Conservation (phyloP, 192 early-diverging fungal species). For the Backusella circina region DNA sequence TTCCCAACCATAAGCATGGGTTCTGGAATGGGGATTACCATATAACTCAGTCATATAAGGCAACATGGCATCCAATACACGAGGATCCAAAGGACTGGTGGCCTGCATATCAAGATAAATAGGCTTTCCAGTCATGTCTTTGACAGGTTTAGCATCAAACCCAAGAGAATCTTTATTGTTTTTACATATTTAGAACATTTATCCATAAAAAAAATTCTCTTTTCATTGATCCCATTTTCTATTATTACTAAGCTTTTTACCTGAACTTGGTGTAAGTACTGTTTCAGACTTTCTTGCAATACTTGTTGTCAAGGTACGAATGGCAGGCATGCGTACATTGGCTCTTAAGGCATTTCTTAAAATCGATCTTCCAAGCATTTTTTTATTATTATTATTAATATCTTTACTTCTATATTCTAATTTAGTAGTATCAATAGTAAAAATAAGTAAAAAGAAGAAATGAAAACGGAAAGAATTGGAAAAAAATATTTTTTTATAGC, state of each 20-base stretch:
- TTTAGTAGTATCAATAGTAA: background rate
- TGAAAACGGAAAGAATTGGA: background rate
- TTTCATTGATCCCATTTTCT: background rate
- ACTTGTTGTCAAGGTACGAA: background rate
- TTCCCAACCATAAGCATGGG: constrained; percentile 98
- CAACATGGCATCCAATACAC: constrained; percentile 92
- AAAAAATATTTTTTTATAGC: background rate
- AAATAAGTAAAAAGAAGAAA: background rate
- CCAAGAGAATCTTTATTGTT: constrained; percentile 42
- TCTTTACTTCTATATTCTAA: background rate
- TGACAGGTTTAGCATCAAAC: constrained; percentile 40
- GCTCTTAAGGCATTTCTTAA: background rate
- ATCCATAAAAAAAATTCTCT: background rate
- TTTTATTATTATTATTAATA: background rate
- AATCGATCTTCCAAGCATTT: background rate
- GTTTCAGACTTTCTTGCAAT: background rate
- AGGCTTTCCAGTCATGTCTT: constrained; percentile 49
- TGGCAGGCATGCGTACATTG: background rate
- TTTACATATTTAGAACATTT: background rate
- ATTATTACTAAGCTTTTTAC: background rate
- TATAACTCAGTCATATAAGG: constrained; percentile 89
- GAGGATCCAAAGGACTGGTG: constrained; percentile 89
- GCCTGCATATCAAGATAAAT: constrained; percentile 96
- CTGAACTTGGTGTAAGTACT: background rate
- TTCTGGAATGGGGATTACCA: constrained; percentile 96